phyloP scores from a whole-genome alignment of 2,329 filamentous ascomycete genomes.

The Talaromyces sp. region DNA sequence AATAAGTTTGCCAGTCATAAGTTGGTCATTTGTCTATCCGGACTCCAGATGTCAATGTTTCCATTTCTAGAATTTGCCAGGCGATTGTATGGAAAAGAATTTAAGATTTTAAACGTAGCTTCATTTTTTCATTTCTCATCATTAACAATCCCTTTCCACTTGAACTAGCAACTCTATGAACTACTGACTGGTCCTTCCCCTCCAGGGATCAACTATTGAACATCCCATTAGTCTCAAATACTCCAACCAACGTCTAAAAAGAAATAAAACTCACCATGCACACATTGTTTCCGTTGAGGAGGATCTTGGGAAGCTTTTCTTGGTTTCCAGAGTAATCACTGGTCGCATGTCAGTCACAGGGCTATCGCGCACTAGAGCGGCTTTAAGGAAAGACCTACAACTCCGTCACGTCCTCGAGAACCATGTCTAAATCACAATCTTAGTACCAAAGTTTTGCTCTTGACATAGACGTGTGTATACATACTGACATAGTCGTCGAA shows the following conservation, averaged over 20 bases:
- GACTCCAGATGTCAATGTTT: background rate
- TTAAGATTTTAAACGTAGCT: background rate
- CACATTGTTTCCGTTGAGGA: constrained; percentile 96
- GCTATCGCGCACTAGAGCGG: constrained; percentile 14
- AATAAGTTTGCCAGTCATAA: too few species aligned
- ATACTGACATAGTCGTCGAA: constrained; percentile 99
- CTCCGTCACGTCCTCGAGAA: constrained; percentile 93
- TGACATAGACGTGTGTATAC: constrained; percentile 41
- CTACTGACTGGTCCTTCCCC: constrained; percentile 59
- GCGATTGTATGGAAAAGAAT: background rate
- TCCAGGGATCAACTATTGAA: constrained; percentile 66
- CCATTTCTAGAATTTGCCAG: background rate
- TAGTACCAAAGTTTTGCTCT: background rate
- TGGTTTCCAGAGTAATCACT: constrained; percentile 89
- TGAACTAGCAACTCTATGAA: constrained; percentile 4
- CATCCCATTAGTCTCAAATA: background rate
- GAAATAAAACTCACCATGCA: constrained; percentile 74
- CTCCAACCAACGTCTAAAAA: background rate
- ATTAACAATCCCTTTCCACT: background rate
- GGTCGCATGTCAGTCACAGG: background rate
- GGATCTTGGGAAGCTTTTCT: constrained; percentile 85
- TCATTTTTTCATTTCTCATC: background rate
- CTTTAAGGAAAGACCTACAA: constrained; percentile 54
- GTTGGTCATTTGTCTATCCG: background rate
- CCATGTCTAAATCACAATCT: constrained; percentile 69